These are phyloP conservation scores for Leucosporidium yakuticum DNA, from an alignment of 768 basidiomycete genomes.

Conservation along the genomic window DNA sequence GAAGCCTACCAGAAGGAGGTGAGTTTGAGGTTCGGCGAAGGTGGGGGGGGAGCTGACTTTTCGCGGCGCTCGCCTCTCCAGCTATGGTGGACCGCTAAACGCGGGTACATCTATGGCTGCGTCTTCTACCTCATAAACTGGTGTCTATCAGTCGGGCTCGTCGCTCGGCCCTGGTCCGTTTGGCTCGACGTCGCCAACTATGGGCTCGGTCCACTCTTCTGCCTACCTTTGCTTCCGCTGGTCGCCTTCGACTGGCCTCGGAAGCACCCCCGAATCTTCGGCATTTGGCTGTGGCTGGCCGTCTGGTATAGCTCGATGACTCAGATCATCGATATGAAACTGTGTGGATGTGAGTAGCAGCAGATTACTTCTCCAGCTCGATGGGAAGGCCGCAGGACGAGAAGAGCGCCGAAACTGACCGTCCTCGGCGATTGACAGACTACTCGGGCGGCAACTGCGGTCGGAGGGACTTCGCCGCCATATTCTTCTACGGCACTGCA, in stretches of 20 bases:
- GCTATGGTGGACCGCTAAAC: too few species aligned
- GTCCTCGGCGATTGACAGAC: conserved; percentile 58
- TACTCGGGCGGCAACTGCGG: conserved; percentile 54
- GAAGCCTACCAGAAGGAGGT: too few species aligned
- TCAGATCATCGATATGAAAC: background rate
- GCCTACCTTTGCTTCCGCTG: background rate
- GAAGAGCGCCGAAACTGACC: conserved; percentile 66
- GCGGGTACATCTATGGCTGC: too few species aligned
- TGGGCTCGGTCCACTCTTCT: background rate
- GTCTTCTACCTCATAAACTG: too few species aligned
- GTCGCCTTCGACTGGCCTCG: background rate
- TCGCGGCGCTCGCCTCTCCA: too few species aligned
- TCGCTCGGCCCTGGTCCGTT: too few species aligned
- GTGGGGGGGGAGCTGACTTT: too few species aligned
- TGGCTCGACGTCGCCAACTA: too few species aligned
- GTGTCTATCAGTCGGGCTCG: too few species aligned
- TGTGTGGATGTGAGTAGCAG: background rate
- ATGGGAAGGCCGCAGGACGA: conserved; percentile 47
- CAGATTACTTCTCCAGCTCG: background rate
- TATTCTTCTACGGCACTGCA: conserved; percentile 55
- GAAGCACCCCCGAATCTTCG: too few species aligned
- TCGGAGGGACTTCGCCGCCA: conserved; percentile 61
- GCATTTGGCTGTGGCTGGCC: too few species aligned
- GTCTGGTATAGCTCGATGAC: background rate
- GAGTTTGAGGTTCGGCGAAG: too few species aligned